Percentiles rank a stretch among this genome's conserved stretches.
phyloP scores from a whole-genome alignment of 306 rosid species.

The Canavalia gladiata region DNA sequence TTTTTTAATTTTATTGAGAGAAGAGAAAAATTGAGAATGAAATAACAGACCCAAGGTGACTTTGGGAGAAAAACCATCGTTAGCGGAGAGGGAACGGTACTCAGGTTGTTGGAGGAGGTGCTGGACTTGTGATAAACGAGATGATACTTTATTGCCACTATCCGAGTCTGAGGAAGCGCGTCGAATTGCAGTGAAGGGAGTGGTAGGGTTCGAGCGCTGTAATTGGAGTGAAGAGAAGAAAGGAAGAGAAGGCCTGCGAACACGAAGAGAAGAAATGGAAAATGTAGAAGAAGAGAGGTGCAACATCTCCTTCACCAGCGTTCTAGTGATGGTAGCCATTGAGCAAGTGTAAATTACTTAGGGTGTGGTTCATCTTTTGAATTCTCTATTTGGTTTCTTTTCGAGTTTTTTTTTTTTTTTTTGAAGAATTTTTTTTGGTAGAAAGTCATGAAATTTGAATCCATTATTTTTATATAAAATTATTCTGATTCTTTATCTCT shows the following conservation, averaged over 20 bases:
- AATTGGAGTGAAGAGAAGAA: slow-evolving; percentile 32
- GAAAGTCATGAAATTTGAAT: no score
- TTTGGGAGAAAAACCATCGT: slow-evolving; percentile 69
- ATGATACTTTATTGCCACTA: slow-evolving; percentile 65
- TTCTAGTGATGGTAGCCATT: slow-evolving; percentile 62
- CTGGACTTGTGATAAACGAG: slow-evolving; percentile 86
- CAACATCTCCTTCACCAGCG: slow-evolving; percentile 57
- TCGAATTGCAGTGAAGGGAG: slow-evolving; percentile 46
- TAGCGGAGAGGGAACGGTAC: slow-evolving; percentile 69
- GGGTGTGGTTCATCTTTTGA: no score
- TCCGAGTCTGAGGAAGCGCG: slow-evolving; percentile 65
- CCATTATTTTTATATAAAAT: no score
- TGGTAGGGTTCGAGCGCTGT: slow-evolving; percentile 45
- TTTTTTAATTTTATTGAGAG: background rate
- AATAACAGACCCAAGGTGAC: slow-evolving; percentile 69
- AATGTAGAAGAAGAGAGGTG: slow-evolving; percentile 51
- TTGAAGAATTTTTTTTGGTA: no score
- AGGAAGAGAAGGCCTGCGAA: slow-evolving; percentile 6
- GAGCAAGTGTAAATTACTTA: background rate
- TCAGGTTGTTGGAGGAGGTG: slow-evolving; percentile 84
- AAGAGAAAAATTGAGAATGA: slow-evolving; percentile 6
- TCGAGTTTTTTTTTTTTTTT: no score
- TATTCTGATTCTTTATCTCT: no score
- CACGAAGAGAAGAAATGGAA: slow-evolving; percentile 32
- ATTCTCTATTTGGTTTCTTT: no score